Conservation (phyloP, 768 basidiomycete genomes). For the Lactarius akahatsu region DNA sequence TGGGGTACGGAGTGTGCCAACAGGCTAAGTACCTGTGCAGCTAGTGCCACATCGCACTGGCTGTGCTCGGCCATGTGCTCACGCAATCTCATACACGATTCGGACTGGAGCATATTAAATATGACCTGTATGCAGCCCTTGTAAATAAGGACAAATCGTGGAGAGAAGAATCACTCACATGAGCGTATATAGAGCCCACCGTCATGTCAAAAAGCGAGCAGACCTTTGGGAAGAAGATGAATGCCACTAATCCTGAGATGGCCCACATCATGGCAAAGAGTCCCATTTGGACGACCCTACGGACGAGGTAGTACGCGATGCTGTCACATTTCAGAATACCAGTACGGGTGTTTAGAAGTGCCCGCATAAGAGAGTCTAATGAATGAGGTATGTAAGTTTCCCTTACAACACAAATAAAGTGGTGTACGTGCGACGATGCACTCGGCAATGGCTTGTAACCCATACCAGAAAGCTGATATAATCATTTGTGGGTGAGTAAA, state of each 20-base stretch:
- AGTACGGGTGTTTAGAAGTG: not conserved
- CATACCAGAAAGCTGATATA: not conserved
- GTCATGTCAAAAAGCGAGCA: not conserved
- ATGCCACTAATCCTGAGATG: not conserved
- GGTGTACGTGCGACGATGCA: not conserved
- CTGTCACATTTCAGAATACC: not conserved
- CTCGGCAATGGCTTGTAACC: not conserved
- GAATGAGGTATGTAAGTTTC: not conserved
- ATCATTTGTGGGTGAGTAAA: not conserved
- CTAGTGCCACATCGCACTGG: not conserved
- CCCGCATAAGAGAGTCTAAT: slow-evolving; percentile 1
- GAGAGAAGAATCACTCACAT: not conserved
- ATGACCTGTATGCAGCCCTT: not conserved
- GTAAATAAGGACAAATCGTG: no score
- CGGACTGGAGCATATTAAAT: slow-evolving; percentile 1
- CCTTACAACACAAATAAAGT: not conserved
- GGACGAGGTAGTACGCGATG: not conserved
- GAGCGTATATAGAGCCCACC: not conserved
- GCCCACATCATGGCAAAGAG: not conserved
- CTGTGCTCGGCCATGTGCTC: not conserved
- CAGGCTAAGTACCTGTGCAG: not conserved
- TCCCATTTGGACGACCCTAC: slow-evolving; percentile 1
- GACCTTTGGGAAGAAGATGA: not conserved
- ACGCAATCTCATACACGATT: not conserved
- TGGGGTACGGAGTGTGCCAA: not conserved